Conservation (phyloP, 768 basidiomycete genomes). For the Xerocomus potaroensis region DNA sequence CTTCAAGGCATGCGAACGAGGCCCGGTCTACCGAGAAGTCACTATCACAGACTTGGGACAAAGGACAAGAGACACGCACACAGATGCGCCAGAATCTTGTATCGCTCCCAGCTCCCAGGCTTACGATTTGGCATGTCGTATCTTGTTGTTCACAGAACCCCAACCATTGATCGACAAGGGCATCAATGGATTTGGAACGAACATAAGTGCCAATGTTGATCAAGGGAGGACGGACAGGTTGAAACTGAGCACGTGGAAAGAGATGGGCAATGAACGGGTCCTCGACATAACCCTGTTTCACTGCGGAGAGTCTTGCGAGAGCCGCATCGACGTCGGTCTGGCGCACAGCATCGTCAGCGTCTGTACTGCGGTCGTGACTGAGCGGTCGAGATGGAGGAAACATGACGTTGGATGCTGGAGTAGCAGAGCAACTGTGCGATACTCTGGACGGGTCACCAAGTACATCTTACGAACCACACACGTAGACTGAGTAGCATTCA, state of each 20-base stretch:
- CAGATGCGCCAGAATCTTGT: conserved; percentile 90
- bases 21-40: conserved; percentile 46
- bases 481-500: too few species aligned
- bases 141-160: conserved; percentile 38
- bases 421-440: too few species aligned
- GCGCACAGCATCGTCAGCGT: conserved; percentile 62
- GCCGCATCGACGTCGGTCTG: conserved; percentile 82
- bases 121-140: conserved; percentile 80
- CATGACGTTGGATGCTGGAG: background rate
- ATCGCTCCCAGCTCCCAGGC: conserved; percentile 93
- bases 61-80: conserved; percentile 44
- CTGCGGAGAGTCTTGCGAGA: conserved; percentile 81
- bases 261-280: conserved; percentile 73
- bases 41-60: background rate
- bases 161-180: conserved; percentile 66
- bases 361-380: conserved; percentile 26
- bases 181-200: conserved; percentile 75
- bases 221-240: conserved; percentile 66
- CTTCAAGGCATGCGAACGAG: conserved; percentile 43
- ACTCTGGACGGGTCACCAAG: too few species aligned
- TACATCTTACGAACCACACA: too few species aligned
- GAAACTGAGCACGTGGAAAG: conserved; percentile 62
- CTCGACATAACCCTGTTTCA: conserved; percentile 68
- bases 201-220: conserved; percentile 96
- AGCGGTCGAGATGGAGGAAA: conserved; percentile 11